Base-by-base conservation (phyloP, 164 flowering plant species). In the Aristolochia fimbriata region DNA sequence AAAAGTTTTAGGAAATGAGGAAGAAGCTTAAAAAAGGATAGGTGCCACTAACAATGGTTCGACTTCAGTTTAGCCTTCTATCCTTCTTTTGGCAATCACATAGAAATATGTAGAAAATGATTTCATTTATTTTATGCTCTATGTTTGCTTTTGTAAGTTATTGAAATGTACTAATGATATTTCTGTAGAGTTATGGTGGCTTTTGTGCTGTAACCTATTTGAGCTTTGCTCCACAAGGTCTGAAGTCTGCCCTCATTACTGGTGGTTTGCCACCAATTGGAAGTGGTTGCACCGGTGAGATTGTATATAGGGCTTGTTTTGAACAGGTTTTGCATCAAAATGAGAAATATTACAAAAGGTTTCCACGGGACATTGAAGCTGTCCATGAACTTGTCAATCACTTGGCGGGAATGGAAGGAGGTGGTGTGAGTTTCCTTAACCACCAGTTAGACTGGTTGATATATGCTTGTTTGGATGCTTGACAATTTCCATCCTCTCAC, bases 171-270 rank as follows among this genome's bases (percentile, higher is more conserved):
- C 60, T 54, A 6, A 25, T 55, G 58, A 62, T 56, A 22, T 63
- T 63, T 72, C 58, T 77, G 73, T 63, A 94, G 97, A 94, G 99
- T 74, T 94, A 62, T 72, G 99, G 99, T 65, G 97, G 97, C 46
- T 94, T 91, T 65, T 88, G 96, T 78, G 89, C 86, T 11, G 85
- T 94, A 43, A 91, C 97, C n/a, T 94, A 94, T 77, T 67, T 94
- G 80, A 90, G 99, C 73, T 86, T 83, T 71, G 93, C 97, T 15
- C 95, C 97, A 17, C 70, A 88, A 73, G 96, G 99, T 59, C 71
- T 94, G 58, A 82, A 78, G 64, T 88, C 79, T 76, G 99, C 81
- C 63, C 87, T 90, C 68, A 22, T 91, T 66, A 94, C 99, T 55
- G 99, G 99, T 61, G 99, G 99, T 61, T 77, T 81, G 25, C 99